Percentiles rank a stretch among this genome's conserved stretches.
phyloP scores from a whole-genome alignment of 2,329 filamentous ascomycete genomes.

The Arthrobotrys pseudoclavata region DNA sequence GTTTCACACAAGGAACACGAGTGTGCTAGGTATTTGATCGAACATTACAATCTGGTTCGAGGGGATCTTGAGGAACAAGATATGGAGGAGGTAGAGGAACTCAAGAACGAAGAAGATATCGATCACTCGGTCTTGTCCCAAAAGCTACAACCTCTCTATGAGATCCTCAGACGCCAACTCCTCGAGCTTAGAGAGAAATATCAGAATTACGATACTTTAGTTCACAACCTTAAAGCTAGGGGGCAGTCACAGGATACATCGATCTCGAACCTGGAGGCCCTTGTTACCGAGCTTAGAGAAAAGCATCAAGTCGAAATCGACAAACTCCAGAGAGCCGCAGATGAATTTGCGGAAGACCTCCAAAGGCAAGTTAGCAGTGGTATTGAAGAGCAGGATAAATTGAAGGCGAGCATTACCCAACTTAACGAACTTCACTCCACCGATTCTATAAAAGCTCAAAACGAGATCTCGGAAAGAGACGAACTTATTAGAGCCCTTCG shows the following conservation, averaged over 20 bases:
- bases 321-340: slow-evolving; percentile 40
- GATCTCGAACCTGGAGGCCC: slow-evolving; percentile 39
- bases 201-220: slow-evolving; percentile 46
- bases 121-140: slow-evolving; percentile 47
- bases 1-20: slow-evolving; percentile 53
- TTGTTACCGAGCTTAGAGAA: slow-evolving; percentile 49
- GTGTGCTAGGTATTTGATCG: slow-evolving; percentile 51
- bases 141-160: slow-evolving; percentile 50
- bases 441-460: slow-evolving; percentile 26
- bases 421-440: slow-evolving; percentile 43
- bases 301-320: slow-evolving; percentile 55
- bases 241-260: slow-evolving; percentile 49
- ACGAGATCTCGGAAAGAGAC: slow-evolving; percentile 40
- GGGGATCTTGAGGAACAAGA: slow-evolving; percentile 36
- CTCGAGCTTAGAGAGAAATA: slow-evolving; percentile 51
- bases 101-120: slow-evolving; percentile 34
- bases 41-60: slow-evolving; percentile 45
- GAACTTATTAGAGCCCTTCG: slow-evolving; percentile 47
- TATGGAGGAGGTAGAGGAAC: slow-evolving; percentile 17
- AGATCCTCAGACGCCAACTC: slow-evolving; percentile 47
- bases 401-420: slow-evolving; percentile 39
- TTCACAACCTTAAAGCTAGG: slow-evolving; percentile 31
- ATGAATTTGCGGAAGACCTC: slow-evolving; percentile 41
- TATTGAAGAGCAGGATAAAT: slow-evolving; percentile 45
- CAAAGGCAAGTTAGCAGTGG: slow-evolving; percentile 40